phyloP scores from a whole-genome alignment of 805 yeast genomes.

The Tetrapisispora phaffii region DNA sequence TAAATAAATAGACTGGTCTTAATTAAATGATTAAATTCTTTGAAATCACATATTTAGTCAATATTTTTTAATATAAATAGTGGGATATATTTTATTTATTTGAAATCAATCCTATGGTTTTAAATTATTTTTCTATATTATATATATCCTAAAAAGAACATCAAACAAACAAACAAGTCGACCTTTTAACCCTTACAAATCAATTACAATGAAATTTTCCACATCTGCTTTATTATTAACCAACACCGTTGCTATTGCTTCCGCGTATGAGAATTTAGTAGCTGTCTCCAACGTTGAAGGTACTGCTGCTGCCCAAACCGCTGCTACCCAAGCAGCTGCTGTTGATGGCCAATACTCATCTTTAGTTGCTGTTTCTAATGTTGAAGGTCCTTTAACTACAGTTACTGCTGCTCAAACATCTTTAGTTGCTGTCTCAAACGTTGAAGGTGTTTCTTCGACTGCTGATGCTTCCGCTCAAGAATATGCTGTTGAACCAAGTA shows the following conservation, averaged over 20 bases:
- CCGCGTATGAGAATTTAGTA: not conserved
- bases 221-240: slow-evolving; percentile 1
- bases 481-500: slow-evolving; percentile 12
- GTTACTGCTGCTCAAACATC: not conserved
- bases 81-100: not conserved
- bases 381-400: not conserved
- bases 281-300: not conserved
- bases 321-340: not conserved
- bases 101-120: no score
- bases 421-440: slow-evolving; percentile 2
- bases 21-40: no score
- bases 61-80: not conserved
- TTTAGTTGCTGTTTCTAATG: slow-evolving; percentile 1
- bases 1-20: no score
- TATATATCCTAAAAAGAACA: not conserved
- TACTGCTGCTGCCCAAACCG: not conserved
- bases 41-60: no score
- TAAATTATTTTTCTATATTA: no score
- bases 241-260: not conserved
- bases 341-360: not conserved
- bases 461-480: not conserved
- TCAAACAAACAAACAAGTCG: not conserved
- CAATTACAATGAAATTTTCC: slow-evolving; percentile 3
- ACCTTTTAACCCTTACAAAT: not conserved
- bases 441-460: slow-evolving; percentile 1